Base-by-base conservation (phyloP, 2,329 filamentous ascomycete species). In the Thyridium curvatum region DNA sequence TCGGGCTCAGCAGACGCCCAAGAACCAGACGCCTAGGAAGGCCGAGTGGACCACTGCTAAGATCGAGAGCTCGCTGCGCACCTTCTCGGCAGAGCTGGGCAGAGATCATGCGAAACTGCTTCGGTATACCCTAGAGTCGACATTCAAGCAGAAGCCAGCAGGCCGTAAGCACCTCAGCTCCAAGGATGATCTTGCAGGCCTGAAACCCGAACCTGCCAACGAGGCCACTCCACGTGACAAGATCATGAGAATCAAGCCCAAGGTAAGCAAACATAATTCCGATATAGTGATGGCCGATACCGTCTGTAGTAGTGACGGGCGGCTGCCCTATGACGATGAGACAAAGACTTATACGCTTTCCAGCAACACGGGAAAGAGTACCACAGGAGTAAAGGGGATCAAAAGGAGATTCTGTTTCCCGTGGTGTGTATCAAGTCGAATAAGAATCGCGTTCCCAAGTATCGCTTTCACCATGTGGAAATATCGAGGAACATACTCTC, bases 401-500 rank as follows among this genome's bases (percentile, higher is more conserved):
- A 64, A 39, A 60, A 61, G 40, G 64, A 68, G 40, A 52, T 58
- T 38, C 58, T 63, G 17, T 65, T 66, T 43, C 47, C 52, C 3
- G 62, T 71, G 4, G 50, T 62, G n/a, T 60, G 65, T 46, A 66
- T 76, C 45, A 69, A 69, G 46, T 70, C 72, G 3, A 61, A 69
- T 40, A 66, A 64, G 45, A 63, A 69, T 15, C 62, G 67, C n/a
- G 74, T 77, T 8, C 76, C 76, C n/a, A 59, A 60, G 18, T 80
- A 79, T 49, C 62, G 70, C 21, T 79, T 77, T 46, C 76, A 79
- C 47, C 73, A 79, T 42, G 71, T 79, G 30, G 71, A 77, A 50
- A 76, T 79, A 37, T 66, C 63, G 51, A 77, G 73, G 51, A 79
- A 79, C 40, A 69, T 79, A 29, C 61, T 79, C 21, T 75, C 75